Conservation (phyloP, 2,329 filamentous ascomycete genomes). For the Aspergillus sergii region DNA sequence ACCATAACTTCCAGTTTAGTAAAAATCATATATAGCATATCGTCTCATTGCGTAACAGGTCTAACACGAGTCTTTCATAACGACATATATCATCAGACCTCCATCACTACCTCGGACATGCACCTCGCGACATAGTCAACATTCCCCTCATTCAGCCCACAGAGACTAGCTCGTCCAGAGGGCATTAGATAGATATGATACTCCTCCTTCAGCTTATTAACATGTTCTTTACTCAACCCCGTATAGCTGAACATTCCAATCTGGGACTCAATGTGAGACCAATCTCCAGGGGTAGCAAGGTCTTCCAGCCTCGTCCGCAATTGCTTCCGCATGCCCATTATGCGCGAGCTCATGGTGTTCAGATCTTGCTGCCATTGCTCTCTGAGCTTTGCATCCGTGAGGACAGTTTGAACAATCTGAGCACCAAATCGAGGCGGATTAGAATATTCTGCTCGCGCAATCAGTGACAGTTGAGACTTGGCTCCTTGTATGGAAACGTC, state of each 20-base stretch:
- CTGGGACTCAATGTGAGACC: conserved; percentile 36
- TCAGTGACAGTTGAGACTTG: conserved; percentile 4
- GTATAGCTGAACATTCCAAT: conserved; percentile 49
- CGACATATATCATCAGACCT: not conserved
- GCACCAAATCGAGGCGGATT: conserved; percentile 34
- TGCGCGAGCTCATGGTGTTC: conserved; percentile 37
- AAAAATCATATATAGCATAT: not conserved
- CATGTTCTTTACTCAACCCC: conserved; percentile 34
- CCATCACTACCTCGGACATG: not conserved
- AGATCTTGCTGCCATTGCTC: conserved; percentile 38
- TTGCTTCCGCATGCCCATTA: conserved; percentile 39
- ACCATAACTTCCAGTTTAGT: not conserved
- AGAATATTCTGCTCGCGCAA: conserved; percentile 33
- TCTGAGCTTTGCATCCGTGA: conserved; percentile 24
- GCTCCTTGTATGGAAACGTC: conserved; percentile 11
- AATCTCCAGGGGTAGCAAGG: conserved; percentile 29
- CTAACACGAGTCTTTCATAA: not conserved
- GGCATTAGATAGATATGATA: conserved; percentile 41
- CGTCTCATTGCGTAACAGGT: not conserved
- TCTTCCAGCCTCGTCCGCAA: conserved; percentile 29
- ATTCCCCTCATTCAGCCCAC: conserved; percentile 32
- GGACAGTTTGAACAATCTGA: conserved; percentile 30
- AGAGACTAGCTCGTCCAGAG: conserved; percentile 37
- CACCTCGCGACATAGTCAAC: conserved; percentile 20
- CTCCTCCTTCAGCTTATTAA: conserved; percentile 31